Conservation (phyloP, 805 yeast genomes). For the Scheffersomyces amazonensis region DNA sequence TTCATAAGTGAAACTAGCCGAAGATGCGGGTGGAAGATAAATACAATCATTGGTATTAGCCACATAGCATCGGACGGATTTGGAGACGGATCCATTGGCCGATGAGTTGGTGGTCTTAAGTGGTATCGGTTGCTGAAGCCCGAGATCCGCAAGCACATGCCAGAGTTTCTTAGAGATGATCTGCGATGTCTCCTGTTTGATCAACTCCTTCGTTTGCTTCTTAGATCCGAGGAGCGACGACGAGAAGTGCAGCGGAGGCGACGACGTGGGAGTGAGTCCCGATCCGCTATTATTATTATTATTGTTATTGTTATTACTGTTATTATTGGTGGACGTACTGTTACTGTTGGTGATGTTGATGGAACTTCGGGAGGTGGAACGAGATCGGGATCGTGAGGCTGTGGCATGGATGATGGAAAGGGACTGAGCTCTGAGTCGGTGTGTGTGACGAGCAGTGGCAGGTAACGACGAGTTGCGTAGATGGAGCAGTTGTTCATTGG, state of each 20-base stretch:
- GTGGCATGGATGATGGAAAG: slow-evolving; percentile 4
- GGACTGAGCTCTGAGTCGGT: slow-evolving; percentile 12
- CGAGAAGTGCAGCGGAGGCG: slow-evolving; percentile 4
- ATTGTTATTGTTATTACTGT: neutral
- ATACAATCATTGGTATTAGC: slow-evolving; percentile 40
- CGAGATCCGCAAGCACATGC: slow-evolving; percentile 30
- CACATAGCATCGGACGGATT: slow-evolving; percentile 28
- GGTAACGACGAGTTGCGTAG: slow-evolving; percentile 1
- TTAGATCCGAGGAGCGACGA: slow-evolving; percentile 3
- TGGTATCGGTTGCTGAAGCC: slow-evolving; percentile 38
- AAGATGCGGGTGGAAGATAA: slow-evolving; percentile 36
- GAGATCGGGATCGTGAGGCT: slow-evolving; percentile 3
- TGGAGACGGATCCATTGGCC: slow-evolving; percentile 18
- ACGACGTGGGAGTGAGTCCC: neutral
- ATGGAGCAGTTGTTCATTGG: neutral
- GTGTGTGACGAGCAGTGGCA: neutral
- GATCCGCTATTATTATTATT: neutral
- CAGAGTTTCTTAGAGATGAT: slow-evolving; percentile 33
- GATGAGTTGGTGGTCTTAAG: slow-evolving; percentile 25
- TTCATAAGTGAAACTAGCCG: slow-evolving; percentile 40
- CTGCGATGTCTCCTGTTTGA: slow-evolving; percentile 36
- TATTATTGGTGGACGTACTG: no score
- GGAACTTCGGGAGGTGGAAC: slow-evolving; percentile 6
- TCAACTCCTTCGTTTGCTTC: slow-evolving; percentile 28
- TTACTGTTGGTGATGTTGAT: no score